Percentiles rank a stretch among this genome's conserved stretches.
phyloP scores from a whole-genome alignment of 2,329 filamentous ascomycete genomes.

The Colletotrichum sublineola region DNA sequence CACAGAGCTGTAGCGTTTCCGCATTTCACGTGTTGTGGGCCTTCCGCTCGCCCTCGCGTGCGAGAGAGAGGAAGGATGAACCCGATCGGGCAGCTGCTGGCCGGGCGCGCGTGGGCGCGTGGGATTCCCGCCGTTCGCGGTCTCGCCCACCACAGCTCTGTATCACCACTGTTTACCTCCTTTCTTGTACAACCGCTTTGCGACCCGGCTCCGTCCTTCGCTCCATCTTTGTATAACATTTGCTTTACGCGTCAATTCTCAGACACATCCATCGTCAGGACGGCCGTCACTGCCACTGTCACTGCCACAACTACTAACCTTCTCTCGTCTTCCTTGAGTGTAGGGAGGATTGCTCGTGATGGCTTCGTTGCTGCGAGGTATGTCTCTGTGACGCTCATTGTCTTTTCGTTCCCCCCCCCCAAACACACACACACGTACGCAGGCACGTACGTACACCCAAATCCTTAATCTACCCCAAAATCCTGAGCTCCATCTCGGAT shows the following conservation, averaged over 20 bases:
- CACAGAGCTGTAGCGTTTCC: background rate
- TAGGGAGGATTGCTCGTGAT: slow-evolving; percentile 17
- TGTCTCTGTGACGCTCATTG: background rate
- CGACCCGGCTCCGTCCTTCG: background rate
- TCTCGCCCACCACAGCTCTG: slow-evolving; percentile 21
- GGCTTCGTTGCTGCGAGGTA: slow-evolving; percentile 24
- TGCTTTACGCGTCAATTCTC: slow-evolving; percentile 26
- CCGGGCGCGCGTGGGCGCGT: slow-evolving; percentile 30
- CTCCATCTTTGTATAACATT: slow-evolving; percentile 29
- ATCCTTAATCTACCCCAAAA: background rate
- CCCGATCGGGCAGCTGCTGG: slow-evolving; percentile 41
- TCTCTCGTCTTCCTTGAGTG: slow-evolving; percentile 12
- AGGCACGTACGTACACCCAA: background rate
- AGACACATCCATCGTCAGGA: slow-evolving; percentile 6
- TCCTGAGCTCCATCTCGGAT: slow-evolving; percentile 19
- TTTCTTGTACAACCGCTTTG: background rate
- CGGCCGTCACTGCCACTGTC: background rate
- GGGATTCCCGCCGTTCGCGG: slow-evolving; percentile 20
- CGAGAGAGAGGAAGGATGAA: slow-evolving; percentile 27
- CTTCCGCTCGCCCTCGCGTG: background rate
- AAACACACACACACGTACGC: background rate
- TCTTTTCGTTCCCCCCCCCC: background rate
- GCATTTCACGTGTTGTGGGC: slow-evolving; percentile 2
- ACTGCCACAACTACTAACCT: background rate
- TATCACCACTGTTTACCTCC: slow-evolving; percentile 6